These are phyloP conservation scores for Penicillium canariense DNA, from an alignment of 495 filamentous ascomycete species.

Conservation along the genomic window DNA sequence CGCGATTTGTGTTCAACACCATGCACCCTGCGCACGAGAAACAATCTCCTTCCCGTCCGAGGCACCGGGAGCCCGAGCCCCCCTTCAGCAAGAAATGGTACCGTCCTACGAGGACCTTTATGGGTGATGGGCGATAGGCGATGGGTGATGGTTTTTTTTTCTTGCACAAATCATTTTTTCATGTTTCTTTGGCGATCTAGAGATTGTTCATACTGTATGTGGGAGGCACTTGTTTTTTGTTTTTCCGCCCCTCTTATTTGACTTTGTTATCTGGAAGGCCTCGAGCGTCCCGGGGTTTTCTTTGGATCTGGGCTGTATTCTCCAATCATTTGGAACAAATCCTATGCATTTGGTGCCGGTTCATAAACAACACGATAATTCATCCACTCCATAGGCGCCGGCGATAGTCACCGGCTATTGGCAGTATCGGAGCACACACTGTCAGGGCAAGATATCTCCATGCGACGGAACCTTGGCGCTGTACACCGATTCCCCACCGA, in stretches of 20 bases:
- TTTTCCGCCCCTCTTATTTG: not conserved
- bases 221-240: not conserved
- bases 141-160: slow-evolving; percentile 5
- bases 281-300: not conserved
- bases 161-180: slow-evolving; percentile 1
- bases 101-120: slow-evolving; percentile 49
- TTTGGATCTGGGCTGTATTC: not conserved
- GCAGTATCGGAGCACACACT: not conserved
- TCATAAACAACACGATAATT: not conserved
- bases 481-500: not conserved
- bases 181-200: slow-evolving; percentile 6
- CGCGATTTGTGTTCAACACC: slow-evolving; percentile 19
- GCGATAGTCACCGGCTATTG: not conserved
- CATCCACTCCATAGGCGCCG: too few species aligned
- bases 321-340: not conserved
- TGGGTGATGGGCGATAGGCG: slow-evolving; percentile 24
- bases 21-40: slow-evolving; percentile 26
- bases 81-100: slow-evolving; percentile 33
- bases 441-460: not conserved
- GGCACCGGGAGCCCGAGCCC: slow-evolving; percentile 23
- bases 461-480: not conserved
- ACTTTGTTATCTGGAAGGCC: not conserved
- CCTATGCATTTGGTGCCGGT: not conserved
- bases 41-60: slow-evolving; percentile 21
- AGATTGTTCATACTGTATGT: slow-evolving; percentile 1